These are phyloP conservation scores for Huntiella decipiens DNA, from an alignment of 2,329 filamentous ascomycete genomes.

Conservation along the genomic window DNA sequence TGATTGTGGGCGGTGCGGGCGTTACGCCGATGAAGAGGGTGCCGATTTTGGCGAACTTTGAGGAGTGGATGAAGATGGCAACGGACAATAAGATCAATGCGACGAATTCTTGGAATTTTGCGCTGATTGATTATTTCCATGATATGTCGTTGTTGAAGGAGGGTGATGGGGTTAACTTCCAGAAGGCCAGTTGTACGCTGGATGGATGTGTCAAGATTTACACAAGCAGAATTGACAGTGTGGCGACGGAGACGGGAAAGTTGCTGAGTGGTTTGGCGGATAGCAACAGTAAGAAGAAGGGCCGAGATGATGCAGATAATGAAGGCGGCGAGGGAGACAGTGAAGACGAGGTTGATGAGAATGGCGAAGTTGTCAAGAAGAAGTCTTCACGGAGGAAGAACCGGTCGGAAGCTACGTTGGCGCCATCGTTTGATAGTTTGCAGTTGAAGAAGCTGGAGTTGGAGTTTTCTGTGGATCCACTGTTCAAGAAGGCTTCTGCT, in stretches of 20 bases:
- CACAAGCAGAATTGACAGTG: constrained; percentile 92
- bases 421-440: constrained; percentile 67
- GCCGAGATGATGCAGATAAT: constrained; percentile 36
- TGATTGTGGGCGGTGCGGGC: constrained; percentile 51
- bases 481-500: constrained; percentile 98
- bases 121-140: constrained; percentile 98
- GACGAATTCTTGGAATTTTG: constrained; percentile 97
- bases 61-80: constrained; percentile 99
- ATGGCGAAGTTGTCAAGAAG: constrained; percentile 40
- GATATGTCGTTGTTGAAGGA: constrained; percentile 96
- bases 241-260: constrained; percentile 92
- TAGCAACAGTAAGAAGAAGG: constrained; percentile 57
- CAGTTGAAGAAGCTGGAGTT: constrained; percentile 96
- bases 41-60: constrained; percentile 90
- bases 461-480: constrained; percentile 85
- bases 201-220: constrained; percentile 99
- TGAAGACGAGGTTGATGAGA: constrained; percentile 37
- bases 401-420: constrained; percentile 81
- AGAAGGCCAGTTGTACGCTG: constrained; percentile 91
- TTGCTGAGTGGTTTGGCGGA: constrained; percentile 85
- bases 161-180: constrained; percentile 93
- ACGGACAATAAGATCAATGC: constrained; percentile 99
- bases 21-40: constrained; percentile 94
- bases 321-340: constrained; percentile 44
- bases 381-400: constrained; percentile 56